Percentiles rank a stretch among this genome's conserved stretches.
Conservation (phyloP, 495 filamentous ascomycete species). For the Tuber aestivum region DNA sequence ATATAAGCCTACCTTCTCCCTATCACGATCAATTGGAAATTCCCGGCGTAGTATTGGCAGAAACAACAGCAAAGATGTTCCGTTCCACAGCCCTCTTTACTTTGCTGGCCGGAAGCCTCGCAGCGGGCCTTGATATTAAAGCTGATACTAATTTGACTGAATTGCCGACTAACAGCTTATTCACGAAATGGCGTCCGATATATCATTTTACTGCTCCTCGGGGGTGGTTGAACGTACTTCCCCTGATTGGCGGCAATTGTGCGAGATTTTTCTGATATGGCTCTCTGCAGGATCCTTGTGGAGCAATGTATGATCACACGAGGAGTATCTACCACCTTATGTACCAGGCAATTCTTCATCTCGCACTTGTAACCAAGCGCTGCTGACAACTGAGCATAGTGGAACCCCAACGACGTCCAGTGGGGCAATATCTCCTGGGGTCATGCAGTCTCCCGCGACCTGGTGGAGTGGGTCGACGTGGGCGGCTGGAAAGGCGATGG, state of each 20-base stretch:
- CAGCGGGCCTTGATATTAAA: background rate
- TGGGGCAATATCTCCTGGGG: slow-evolving; percentile 50
- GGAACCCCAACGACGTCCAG: slow-evolving; percentile 46
- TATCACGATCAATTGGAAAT: background rate
- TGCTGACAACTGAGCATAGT: slow-evolving; percentile 36
- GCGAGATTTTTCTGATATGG: background rate
- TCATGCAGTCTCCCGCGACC: slow-evolving; percentile 42
- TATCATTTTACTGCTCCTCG: slow-evolving; percentile 51
- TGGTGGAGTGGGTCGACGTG: slow-evolving; percentile 44
- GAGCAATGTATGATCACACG: slow-evolving; percentile 51
- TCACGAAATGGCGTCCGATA: slow-evolving; percentile 48
- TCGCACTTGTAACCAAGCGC: background rate
- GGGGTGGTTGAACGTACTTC: slow-evolving; percentile 52
- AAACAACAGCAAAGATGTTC: background rate
- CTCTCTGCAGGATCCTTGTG: slow-evolving; percentile 47
- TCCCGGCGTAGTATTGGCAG: background rate
- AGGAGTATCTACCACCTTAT: slow-evolving; percentile 43
- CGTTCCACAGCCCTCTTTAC: background rate
- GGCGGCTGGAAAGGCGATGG: slow-evolving; percentile 41
- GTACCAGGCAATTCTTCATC: slow-evolving; percentile 5
- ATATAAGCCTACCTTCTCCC: background rate
- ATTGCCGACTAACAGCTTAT: slow-evolving; percentile 30
- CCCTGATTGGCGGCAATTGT: background rate
- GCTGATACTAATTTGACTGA: background rate
- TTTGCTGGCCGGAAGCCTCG: background rate